phyloP scores from a whole-genome alignment of 2,329 filamentous ascomycete species.

The Fusarium lateritium region DNA sequence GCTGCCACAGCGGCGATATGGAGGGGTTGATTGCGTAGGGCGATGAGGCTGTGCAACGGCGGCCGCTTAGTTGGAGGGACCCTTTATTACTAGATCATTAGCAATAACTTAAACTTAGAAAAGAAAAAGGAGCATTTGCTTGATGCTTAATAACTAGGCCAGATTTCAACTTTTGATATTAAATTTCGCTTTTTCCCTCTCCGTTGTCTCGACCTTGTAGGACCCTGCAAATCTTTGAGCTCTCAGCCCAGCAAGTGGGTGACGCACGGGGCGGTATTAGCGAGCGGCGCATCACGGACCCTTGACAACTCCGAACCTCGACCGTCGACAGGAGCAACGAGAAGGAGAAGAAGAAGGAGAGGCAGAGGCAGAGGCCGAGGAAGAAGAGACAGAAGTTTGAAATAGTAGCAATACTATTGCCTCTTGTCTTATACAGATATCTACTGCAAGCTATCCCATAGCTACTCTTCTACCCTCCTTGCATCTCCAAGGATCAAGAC shows the following conservation, averaged over 20 bases:
- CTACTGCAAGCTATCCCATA: background rate
- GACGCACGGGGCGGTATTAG: constrained; percentile 45
- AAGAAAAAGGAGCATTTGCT: background rate
- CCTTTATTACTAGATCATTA: constrained; percentile 2
- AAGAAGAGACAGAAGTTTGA: background rate
- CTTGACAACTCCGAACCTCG: constrained; percentile 29
- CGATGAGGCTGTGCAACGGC: constrained; percentile 49
- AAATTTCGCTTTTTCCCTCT: background rate
- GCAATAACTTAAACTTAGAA: background rate
- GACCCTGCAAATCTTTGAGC: constrained; percentile 35
- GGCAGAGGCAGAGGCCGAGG: background rate
- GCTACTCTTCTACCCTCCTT: constrained; percentile 1
- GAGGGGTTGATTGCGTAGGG: constrained; percentile 51
- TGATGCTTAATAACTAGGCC: background rate
- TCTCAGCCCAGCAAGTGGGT: constrained; percentile 31
- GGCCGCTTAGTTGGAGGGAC: constrained; percentile 19
- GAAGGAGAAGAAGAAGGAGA: background rate
- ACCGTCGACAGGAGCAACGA: constrained; percentile 4
- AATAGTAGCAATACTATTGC: background rate
- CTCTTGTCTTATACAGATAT: background rate
- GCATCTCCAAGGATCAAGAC: constrained; percentile 38
- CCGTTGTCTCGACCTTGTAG: constrained; percentile 11
- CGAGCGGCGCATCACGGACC: constrained; percentile 40
- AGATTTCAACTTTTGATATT: background rate
- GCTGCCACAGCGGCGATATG: constrained; percentile 13